phyloP scores from a whole-genome alignment of 441 rosid genomes.

The Corymbia calophylla region DNA sequence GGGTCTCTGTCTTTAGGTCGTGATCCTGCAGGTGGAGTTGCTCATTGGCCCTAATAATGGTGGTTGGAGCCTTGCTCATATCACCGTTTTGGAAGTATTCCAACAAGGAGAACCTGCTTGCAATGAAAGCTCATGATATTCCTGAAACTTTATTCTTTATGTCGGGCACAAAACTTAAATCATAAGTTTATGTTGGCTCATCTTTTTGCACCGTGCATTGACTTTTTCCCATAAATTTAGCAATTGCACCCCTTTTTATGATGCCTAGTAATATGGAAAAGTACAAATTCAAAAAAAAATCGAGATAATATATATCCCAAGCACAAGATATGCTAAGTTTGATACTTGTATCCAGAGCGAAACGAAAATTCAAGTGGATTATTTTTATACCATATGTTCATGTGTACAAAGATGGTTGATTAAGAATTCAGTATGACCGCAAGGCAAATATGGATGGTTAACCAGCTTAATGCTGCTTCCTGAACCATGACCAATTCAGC shows the following conservation, averaged over 20 bases:
- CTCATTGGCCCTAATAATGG: neutral
- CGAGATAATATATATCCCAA: neutral
- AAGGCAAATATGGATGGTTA: neutral
- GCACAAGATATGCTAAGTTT: neutral
- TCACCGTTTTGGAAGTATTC: neutral
- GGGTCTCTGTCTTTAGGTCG: neutral
- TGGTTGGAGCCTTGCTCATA: neutral
- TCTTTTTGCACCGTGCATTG: neutral
- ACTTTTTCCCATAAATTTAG: neutral
- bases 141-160: neutral
- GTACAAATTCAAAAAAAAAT: neutral
- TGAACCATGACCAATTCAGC: neutral
- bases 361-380: neutral
- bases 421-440: neutral
- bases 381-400: neutral
- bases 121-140: neutral
- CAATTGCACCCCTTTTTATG: neutral
- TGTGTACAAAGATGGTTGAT: neutral
- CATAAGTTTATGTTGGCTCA: neutral
- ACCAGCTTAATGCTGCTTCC: neutral
- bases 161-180: neutral
- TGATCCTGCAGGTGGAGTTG: neutral
- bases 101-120: neutral
- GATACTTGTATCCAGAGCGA: neutral
- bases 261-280: neutral